Percentiles rank a stretch among this genome's conserved stretches.
Evolutionary conservation across 2,329 filamentous ascomycete genomes (phyloP).

Genomic region (Cladosporium velox): DNA sequence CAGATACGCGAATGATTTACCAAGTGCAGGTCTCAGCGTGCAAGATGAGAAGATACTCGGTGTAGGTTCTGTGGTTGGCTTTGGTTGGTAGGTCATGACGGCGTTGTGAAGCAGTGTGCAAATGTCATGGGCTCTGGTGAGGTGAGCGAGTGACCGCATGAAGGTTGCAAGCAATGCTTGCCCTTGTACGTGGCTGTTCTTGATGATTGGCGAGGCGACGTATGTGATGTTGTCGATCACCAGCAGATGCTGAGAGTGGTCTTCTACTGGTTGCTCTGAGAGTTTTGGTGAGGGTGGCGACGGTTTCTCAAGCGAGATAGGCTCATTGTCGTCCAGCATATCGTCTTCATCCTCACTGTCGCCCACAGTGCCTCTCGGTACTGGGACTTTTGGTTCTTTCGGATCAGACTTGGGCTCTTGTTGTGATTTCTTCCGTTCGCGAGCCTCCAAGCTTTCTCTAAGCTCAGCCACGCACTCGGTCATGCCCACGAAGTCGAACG

Average conservation of each 20-base stretch:
- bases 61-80: constrained; percentile 27
- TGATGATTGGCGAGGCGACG: constrained; percentile 32
- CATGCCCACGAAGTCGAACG: constrained; percentile 53
- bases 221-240: constrained; percentile 35
- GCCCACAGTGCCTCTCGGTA: constrained; percentile 33
- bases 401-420: not conserved
- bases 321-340: constrained; percentile 38
- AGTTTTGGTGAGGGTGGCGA: too few relatives aligned
- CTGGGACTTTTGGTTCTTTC: not conserved
- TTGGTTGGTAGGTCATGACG: constrained; percentile 24
- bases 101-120: constrained; percentile 46
- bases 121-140: constrained; percentile 42
- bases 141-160: constrained; percentile 43
- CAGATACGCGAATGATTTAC: constrained; percentile 38
- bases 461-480: constrained; percentile 50
- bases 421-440: not conserved
- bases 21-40: constrained; percentile 41
- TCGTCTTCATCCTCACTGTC: constrained; percentile 43
- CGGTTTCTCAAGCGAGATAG: not conserved
- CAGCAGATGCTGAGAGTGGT: constrained; percentile 28
- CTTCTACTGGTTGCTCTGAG: too few relatives aligned
- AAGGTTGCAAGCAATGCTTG: constrained; percentile 46
- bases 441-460: constrained; percentile 37
- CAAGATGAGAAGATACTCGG: constrained; percentile 47
- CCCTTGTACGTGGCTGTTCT: constrained; percentile 36